phyloP scores from a whole-genome alignment of 768 basidiomycete genomes.

The Tulasnella sp. region DNA sequence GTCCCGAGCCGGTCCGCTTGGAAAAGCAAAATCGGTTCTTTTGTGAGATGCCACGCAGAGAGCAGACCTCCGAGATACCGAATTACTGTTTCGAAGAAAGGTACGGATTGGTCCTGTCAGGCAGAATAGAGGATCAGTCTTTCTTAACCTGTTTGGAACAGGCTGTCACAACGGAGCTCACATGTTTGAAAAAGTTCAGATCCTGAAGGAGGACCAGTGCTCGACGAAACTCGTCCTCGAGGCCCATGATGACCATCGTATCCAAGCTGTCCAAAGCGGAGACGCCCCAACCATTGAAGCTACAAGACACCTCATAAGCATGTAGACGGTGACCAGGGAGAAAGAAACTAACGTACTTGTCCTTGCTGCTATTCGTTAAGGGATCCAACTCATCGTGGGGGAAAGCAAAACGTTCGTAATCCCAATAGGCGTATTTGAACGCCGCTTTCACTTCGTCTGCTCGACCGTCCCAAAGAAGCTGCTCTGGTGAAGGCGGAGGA shows the following conservation, averaged over 20 bases:
- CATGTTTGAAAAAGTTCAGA: slow-evolving; percentile 13
- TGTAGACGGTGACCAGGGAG: not conserved
- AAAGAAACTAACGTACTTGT: slow-evolving; percentile 16
- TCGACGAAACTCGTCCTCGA: slow-evolving; percentile 31
- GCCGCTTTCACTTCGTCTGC: slow-evolving; percentile 19
- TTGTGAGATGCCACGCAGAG: slow-evolving; percentile 32
- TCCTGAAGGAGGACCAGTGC: slow-evolving; percentile 26
- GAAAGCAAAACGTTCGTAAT: slow-evolving; percentile 21
- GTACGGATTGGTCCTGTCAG: not conserved
- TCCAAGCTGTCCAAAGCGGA: slow-evolving; percentile 37
- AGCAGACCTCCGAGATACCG: slow-evolving; percentile 38
- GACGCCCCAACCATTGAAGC: slow-evolving; percentile 25
- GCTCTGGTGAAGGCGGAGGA: not conserved
- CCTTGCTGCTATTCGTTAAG: slow-evolving; percentile 14
- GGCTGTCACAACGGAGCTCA: not conserved
- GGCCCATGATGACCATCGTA: slow-evolving; percentile 32
- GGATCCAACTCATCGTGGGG: slow-evolving; percentile 22
- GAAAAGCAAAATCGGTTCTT: slow-evolving; percentile 26
- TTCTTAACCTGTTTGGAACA: not conserved
- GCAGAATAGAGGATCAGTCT: not conserved
- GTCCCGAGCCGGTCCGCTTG: slow-evolving; percentile 41
- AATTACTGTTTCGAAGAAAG: slow-evolving; percentile 34
- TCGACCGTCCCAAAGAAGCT: slow-evolving; percentile 15
- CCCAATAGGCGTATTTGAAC: slow-evolving; percentile 20
- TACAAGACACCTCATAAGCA: not conserved